These are phyloP conservation scores for Cucurbita maxima DNA, from an alignment of 306 rosid genomes.

Conservation along the genomic window DNA sequence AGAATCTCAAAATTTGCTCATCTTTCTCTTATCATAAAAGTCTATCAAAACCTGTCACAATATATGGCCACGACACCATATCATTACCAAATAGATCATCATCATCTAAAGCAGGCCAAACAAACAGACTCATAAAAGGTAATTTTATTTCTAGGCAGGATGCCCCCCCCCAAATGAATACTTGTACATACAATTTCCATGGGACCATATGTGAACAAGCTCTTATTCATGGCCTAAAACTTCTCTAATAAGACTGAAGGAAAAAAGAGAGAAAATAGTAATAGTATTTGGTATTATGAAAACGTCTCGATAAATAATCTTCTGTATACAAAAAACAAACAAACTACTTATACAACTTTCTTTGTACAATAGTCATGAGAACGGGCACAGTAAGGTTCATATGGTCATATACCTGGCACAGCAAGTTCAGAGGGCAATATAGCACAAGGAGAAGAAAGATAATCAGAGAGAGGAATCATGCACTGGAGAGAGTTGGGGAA, in stretches of 20 bases:
- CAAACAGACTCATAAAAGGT: background rate
- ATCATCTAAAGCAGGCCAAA: background rate
- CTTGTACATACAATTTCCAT: background rate
- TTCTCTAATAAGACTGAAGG: background rate
- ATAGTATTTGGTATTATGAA: background rate
- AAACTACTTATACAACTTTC: background rate
- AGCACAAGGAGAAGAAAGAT: background rate
- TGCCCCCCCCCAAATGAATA: background rate
- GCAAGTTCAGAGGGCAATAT: too few relatives aligned
- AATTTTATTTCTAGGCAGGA: background rate
- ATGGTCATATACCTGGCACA: background rate
- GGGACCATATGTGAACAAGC: background rate
- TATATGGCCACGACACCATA: background rate
- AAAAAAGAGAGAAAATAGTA: too few relatives aligned
- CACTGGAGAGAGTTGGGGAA: background rate
- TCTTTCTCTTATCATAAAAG: constrained; percentile 5
- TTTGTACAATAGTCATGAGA: background rate
- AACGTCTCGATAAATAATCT: background rate
- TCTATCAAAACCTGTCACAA: constrained; percentile 7
- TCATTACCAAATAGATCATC: background rate
- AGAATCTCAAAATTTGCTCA: constrained; percentile 6
- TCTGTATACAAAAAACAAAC: background rate
- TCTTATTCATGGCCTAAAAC: background rate
- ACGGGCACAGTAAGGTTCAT: background rate
- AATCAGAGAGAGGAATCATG: background rate